Evolutionary conservation across 179 eudicot genomes (phyloP).

Genomic region (Pouteria campechiana): DNA sequence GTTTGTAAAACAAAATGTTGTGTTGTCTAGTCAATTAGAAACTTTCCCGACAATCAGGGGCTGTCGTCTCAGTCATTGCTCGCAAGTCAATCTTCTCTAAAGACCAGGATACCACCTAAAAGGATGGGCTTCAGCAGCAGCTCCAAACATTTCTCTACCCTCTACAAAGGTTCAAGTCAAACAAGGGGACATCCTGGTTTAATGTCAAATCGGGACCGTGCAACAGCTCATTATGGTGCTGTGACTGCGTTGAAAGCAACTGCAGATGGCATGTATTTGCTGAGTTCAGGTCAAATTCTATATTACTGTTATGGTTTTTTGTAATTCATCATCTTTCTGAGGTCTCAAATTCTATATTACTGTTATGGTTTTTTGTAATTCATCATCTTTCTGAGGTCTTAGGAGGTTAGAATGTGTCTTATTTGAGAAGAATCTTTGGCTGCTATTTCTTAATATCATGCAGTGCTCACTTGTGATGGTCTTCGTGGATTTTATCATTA

Average conservation of each 20-base stretch:
- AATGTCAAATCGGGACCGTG: constrained; percentile 73
- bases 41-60: no score
- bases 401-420: neutral
- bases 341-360: neutral
- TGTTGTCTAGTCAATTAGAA: no score
- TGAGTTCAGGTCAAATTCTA: constrained; percentile 71
- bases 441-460: neutral
- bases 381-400: neutral
- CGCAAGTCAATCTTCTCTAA: no score
- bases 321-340: neutral
- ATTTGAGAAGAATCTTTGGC: neutral
- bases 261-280: constrained; percentile 86
- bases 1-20: no score
- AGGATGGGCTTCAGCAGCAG: no score
- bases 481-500: no score
- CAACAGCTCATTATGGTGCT: constrained; percentile 93
- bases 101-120: no score
- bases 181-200: constrained; percentile 92
- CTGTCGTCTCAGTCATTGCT: no score
- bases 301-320: neutral
- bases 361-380: neutral
- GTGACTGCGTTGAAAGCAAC: constrained; percentile 77
- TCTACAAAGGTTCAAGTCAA: constrained; percentile 38
- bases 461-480: no score
- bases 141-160: no score